Percentiles rank a stretch among this genome's conserved stretches.
These are phyloP conservation scores for Fraxinus dipetala DNA, from an alignment of 305 asterid genomes.

Conservation along the genomic window DNA sequence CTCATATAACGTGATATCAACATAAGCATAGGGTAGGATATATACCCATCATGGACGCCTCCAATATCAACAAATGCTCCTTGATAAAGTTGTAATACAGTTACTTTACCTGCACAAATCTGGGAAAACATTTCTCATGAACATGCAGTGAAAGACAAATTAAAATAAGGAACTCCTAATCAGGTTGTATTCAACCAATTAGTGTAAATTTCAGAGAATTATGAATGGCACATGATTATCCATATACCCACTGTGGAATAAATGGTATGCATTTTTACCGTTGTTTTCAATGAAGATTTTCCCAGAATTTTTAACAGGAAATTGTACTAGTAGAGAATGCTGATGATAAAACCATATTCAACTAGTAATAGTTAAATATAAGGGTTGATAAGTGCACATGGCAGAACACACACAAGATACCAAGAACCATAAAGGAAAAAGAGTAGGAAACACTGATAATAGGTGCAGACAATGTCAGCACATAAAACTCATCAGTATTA, in stretches of 20 bases:
- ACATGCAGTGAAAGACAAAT: conserved; percentile 3
- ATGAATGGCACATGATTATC: not conserved
- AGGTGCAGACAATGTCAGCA: not conserved
- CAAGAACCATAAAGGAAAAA: not conserved
- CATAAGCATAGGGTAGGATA: conserved; percentile 16
- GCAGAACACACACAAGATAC: not conserved
- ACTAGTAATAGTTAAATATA: not conserved
- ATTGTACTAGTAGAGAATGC: conserved; percentile 2
- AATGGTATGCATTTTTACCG: conserved; percentile 6
- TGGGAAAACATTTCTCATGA: conserved; percentile 29
- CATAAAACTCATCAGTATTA: not conserved
- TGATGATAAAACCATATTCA: conserved; percentile 7
- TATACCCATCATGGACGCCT: conserved; percentile 94
- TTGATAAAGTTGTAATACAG: conserved; percentile 87
- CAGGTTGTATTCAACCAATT: conserved; percentile 4
- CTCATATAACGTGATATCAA: conserved; percentile 3
- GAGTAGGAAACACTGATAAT: not conserved
- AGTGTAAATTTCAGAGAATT: not conserved
- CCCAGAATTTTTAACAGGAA: not conserved
- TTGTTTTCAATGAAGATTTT: not conserved
- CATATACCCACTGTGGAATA: not conserved
- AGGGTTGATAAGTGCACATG: conserved; percentile 4
- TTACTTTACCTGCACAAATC: conserved; percentile 93
- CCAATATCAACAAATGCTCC: conserved; percentile 99
- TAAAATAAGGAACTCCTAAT: conserved; percentile 4